Conservation (phyloP, 768 basidiomycete species). For the Pleurotus eryngii region DNA sequence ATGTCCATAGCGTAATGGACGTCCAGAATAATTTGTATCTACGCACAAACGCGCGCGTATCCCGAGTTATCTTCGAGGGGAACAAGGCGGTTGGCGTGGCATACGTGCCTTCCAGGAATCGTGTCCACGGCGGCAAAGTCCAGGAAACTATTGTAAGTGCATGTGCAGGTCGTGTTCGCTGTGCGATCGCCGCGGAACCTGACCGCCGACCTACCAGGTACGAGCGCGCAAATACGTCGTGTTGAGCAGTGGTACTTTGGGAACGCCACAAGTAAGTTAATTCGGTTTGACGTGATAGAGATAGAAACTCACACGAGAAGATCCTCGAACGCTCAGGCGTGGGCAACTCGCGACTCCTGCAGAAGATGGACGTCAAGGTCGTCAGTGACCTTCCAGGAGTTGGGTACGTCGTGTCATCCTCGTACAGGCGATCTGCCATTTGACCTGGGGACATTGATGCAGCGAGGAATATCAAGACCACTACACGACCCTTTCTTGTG, state of each 20-base stretch:
- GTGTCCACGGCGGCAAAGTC: slow-evolving; percentile 46
- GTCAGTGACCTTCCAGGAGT: slow-evolving; percentile 71
- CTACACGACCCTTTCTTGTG: slow-evolving; percentile 65
- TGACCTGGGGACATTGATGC: background rate
- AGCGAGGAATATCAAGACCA: slow-evolving; percentile 75
- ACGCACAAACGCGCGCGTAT: slow-evolving; percentile 63
- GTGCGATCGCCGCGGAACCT: background rate
- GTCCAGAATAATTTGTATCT: slow-evolving; percentile 64
- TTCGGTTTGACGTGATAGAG: background rate
- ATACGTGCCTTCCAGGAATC: slow-evolving; percentile 63
- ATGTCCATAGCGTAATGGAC: slow-evolving; percentile 71
- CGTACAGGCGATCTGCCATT: too few species aligned
- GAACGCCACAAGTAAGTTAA: slow-evolving; percentile 47
- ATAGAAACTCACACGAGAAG: slow-evolving; percentile 8
- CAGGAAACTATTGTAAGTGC: slow-evolving; percentile 50
- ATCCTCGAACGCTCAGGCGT: slow-evolving; percentile 75
- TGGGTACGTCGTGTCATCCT: slow-evolving; percentile 37
- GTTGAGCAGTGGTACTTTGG: slow-evolving; percentile 62
- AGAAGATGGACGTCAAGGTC: slow-evolving; percentile 55
- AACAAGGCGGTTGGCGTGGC: slow-evolving; percentile 70
- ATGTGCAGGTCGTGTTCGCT: background rate
- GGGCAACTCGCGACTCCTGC: slow-evolving; percentile 49
- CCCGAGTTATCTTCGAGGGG: slow-evolving; percentile 70
- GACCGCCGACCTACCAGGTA: slow-evolving; percentile 17
- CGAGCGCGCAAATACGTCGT: slow-evolving; percentile 67